Evolutionary conservation across 2,329 filamentous ascomycete species (phyloP), one percentile per base, ranked within the genome.

Genomic region (Sarocladium kiliense): DNA sequence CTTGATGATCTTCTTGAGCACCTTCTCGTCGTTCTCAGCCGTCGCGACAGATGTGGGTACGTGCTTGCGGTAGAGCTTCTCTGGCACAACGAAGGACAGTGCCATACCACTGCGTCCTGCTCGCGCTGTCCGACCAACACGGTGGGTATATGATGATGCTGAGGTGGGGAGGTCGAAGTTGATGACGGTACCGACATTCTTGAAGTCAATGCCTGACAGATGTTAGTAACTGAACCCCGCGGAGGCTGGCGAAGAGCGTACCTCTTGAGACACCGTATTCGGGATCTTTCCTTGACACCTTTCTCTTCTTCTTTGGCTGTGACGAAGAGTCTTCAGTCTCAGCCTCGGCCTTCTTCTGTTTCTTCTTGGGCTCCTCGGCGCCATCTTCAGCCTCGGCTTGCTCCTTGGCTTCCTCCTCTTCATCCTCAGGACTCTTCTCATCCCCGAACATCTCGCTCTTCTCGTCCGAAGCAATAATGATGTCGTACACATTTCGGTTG

Each of bases 181-280:
- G 68, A 99, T 84, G 23, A 99, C 92, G 59, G 89, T 91, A 2
- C 91, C 86, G 55, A 99, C 92, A 66, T 97, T 93, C 65, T 94
- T 87, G 76, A 99, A 99, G 71, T 99, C 94, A 63, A 99, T 95
- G 37, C 70, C 67, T 70, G 27, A 30, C 16, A n/a, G 21, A 2
- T 47, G 56, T 66, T 39, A 68, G 61, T 51, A 30, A 12, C n/a
- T 25, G 3, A 36, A 39, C n/a, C 23, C 27, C 36, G 54, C 27
- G 14, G 3, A 16, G 27, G n/a, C 6, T 9, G 12, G 25, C 6
- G 26, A 30, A 36, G 5, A 41, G 44, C 65, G 44, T 66, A 56
- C 93, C 94, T 63, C 94, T 84, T 11, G 92, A 93, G n/a, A 99
- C 87, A 18, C 94, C 92, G 65, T 94, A 99, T 65, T 99, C 94